Base-by-base conservation (phyloP, 78 protist species). In the Andalucia godoyi region DNA sequence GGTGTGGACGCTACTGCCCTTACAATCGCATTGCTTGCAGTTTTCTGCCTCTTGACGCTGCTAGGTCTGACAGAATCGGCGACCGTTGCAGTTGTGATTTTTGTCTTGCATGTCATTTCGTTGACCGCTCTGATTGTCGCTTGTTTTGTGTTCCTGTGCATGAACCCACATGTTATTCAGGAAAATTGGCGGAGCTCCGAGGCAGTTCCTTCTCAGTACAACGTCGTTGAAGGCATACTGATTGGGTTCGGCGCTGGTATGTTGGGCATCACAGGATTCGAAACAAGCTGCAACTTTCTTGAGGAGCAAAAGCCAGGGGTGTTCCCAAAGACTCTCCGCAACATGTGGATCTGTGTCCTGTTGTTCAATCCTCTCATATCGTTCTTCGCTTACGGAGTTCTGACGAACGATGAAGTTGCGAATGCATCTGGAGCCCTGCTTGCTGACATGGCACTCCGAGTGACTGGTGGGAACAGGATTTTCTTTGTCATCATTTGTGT, bases 211-310 rank as follows among this genome's bases (percentile, higher is more conserved):
- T n/a, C n/a, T n/a, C n/a, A n/a, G n/a, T 27, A 50, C 60, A 59
- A 76, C 46, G 49, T 76, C 47, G 74, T 72, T 13, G 25, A 47
- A 8, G 64, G 67, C 38, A 66, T 87, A 4, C 72, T 47, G 64
- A 78, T 74, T 57, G 93, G 93, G 18, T 82, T 87, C 59, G 75
- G 81, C 34, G 84, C 87, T 2, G 93, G 80, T 0, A 59, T 87
- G 78, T 67, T 87, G 37, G 93, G 93, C 13, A 84, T 87, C 15
- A 67, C 84, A 6, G 93, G 93, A 27, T 88, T 81, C 36, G 93
- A 88, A 55, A 83, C 85, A 0, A 73, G 86, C 10, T 79, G 86
- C 15, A 88, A 88, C 67, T 84, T 66, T n/a, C n/a, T n/a, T n/a
- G n/a, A n/a, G n/a, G n/a, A n/a, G n/a, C n/a, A n/a, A n/a, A n/a